Conservation (phyloP, 2,329 filamentous ascomycete species). For the Monilinia polystroma region DNA sequence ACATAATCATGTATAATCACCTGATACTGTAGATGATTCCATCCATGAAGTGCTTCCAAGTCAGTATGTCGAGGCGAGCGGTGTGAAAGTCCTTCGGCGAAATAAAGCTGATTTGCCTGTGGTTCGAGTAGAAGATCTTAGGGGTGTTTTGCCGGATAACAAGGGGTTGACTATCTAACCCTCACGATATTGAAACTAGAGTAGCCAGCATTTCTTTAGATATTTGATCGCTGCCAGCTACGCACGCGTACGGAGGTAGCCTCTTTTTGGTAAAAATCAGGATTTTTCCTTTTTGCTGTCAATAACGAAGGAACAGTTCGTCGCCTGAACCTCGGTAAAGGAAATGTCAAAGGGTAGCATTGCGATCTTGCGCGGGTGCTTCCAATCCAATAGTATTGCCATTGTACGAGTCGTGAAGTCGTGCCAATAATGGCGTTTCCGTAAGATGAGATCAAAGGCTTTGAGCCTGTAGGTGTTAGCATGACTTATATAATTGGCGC, state of each 20-base stretch:
- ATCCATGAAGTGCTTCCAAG: background rate
- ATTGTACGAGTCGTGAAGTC: conserved; percentile 1
- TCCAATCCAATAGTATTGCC: background rate
- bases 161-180: conserved; percentile 11
- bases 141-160: conserved; percentile 15
- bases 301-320: conserved; percentile 1
- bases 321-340: conserved; percentile 18
- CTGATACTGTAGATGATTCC: background rate
- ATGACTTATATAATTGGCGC: background rate
- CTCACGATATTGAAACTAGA: conserved; percentile 3
- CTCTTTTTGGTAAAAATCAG: conserved; percentile 13
- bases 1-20: conserved; percentile 12
- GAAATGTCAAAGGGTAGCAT: background rate
- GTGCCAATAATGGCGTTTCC: background rate
- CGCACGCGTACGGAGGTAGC: conserved; percentile 10
- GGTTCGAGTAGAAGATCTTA: background rate
- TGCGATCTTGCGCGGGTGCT: background rate
- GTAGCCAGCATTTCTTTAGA: conserved; percentile 1
- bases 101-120: background rate
- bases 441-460: background rate
- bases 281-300: background rate
- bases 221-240: conserved; percentile 21
- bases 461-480: background rate
- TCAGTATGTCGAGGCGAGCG: conserved; percentile 19
- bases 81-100: conserved; percentile 17